Base-by-base conservation (phyloP, 495 filamentous ascomycete genomes). In the Penicillium salamii region DNA sequence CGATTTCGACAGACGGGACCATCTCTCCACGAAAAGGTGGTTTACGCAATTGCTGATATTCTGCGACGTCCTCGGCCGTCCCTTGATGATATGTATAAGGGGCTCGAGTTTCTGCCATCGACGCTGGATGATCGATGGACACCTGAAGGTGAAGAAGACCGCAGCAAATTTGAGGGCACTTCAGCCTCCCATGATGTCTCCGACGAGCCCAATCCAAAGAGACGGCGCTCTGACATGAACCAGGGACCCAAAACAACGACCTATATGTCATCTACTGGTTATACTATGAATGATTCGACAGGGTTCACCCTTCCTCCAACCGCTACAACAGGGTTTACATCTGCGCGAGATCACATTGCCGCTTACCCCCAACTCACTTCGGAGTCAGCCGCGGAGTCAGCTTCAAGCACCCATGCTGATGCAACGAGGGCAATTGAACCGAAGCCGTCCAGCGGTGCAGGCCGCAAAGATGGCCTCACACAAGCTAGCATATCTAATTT, bases 101-200 rank as follows among this genome's bases (percentile, higher is more conserved):
- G 60, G 17, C 61, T 73, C 32, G 65, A 61, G n/a, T 68, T 61
- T 14, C 59, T 69, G 3, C 57, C 84, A 5, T 81, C 77, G 24
- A 53, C 73, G 6, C 70, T 81, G 41, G 88, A 90, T 56, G 77
- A 88, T 50, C 65, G 75, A 21, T 89, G 82, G 74, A 83, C 85
- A 3, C 54, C 81, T 2, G 77, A 77, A 37, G 83, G 85, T 20
- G 74, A 78, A 37, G 74, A 80, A 45, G 61, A 68, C 17, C 52
- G 63, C 12, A 70, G 77, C 46, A 60, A 69, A 42, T 50, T 67
- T 39, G 55, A 56, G 28, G 57, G 54, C 39, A 59, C 63, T 20
- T 49, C 57, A 20, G 52, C 40, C 15, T 34, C 42, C 19, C 33
- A 45, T 42, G 28, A 34, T 14, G 50, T 32, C 20, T 49, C 57